Base-by-base conservation (phyloP, 1,284 basidiomycete genomes). In the Cutaneotrichosporon sp. region DNA sequence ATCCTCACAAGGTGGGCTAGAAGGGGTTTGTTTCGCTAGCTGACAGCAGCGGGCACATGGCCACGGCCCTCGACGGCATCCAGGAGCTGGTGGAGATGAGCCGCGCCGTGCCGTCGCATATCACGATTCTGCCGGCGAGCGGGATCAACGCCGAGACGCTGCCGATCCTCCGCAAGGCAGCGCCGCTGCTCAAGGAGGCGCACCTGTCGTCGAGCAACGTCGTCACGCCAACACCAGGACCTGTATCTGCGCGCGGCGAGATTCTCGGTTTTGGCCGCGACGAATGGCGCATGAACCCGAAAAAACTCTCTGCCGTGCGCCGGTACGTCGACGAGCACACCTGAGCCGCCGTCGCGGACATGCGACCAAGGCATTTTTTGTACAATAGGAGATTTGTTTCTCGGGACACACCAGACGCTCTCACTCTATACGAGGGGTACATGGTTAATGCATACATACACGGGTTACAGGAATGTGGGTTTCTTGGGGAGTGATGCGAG, bases 1-100 rank as follows among this genome's bases (percentile, higher is more conserved):
- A 81, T 90, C 57, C 71, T 90, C 44, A 88, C 88, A 12, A 88
- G 86, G 86, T 42, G 33, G 7, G 46, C n/a, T 26, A 18, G 13
- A 7, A 9, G 17, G 8, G 15, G 17, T 15, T 0, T 2, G 0
- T 9, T 20, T 18, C 9, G 8, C 2, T 3, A 34, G 46, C 39
- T 49, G 38, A 49, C 33, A 14, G 15, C 39, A 49, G 47, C 30
- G 68, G 66, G 4, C 61, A 58, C 50, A 76, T 53, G 4, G 13
- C n/a, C 0, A 61, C 56, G 4, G 63, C 60, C 1, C 44, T 56
- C 12, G 55, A 61, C 17, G 61, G 59, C 13, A 26, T 49, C 8
- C 21, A 41, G 9, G 53, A 45, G 22, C 47, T 64, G 34, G 84
- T 88, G 67, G 78, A 76, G 12, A 79, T 88, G 38, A 85, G 85